Percentiles rank a stretch among this genome's conserved stretches.
phyloP scores from a whole-genome alignment of 495 filamentous ascomycete genomes.

The Aspergillus nanangensis region DNA sequence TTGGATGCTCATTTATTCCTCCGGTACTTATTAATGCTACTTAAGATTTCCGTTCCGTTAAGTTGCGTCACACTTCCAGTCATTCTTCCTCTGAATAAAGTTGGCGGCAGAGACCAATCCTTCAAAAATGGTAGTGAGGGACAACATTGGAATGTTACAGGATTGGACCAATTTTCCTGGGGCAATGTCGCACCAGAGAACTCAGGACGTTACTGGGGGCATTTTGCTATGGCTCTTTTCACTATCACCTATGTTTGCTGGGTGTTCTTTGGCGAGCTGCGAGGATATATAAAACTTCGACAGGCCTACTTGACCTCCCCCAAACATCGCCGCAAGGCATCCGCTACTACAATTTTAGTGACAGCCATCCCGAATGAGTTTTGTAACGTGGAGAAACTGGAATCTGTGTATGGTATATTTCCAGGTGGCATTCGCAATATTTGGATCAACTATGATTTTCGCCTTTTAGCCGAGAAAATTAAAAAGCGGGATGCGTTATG shows the following conservation, averaged over 20 bases:
- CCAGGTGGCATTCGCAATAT: slow-evolving; percentile 94
- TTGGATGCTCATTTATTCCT: slow-evolving; percentile 98
- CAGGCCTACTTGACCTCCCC: slow-evolving; percentile 95
- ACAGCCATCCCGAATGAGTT: slow-evolving; percentile 85
- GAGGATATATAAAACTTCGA: slow-evolving; percentile 85
- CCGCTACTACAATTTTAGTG: slow-evolving; percentile 91
- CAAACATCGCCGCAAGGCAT: slow-evolving; percentile 90
- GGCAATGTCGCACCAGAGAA: slow-evolving; percentile 73
- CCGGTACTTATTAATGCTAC: slow-evolving; percentile 89
- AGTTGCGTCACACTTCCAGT: slow-evolving; percentile 77
- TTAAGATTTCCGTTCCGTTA: slow-evolving; percentile 86
- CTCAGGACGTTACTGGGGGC: slow-evolving; percentile 79
- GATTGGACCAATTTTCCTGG: slow-evolving; percentile 81
- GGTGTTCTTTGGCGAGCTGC: slow-evolving; percentile 82
- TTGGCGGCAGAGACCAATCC: slow-evolving; percentile 63
- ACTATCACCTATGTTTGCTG: slow-evolving; percentile 81
- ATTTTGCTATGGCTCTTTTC: slow-evolving; percentile 75
- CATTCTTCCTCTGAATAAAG: slow-evolving; percentile 76
- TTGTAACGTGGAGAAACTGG: slow-evolving; percentile 74
- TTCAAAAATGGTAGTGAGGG: slow-evolving; percentile 38
- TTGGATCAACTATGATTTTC: slow-evolving; percentile 92
- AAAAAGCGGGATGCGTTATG: slow-evolving; percentile 69
- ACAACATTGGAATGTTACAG: slow-evolving; percentile 49
- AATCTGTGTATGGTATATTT: slow-evolving; percentile 90
- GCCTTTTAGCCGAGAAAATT: slow-evolving; percentile 83